Evolutionary conservation across 1,284 basidiomycete species (phyloP), one percentile per base, ranked within the genome.

Genomic region (Tilletia indica): DNA sequence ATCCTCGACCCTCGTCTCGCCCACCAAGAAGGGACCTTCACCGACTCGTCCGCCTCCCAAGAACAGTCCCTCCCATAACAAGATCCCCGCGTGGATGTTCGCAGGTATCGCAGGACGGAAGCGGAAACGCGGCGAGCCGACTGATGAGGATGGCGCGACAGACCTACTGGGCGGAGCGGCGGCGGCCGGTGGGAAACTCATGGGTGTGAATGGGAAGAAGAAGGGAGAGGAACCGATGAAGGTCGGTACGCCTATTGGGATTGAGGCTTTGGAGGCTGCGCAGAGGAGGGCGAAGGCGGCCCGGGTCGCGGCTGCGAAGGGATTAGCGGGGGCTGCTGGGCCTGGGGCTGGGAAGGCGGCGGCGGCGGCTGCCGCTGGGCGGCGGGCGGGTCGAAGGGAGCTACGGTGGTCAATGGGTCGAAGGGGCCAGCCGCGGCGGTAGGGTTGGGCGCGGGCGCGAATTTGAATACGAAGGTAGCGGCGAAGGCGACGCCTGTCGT

Each of bases 1-100:
- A 42, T 25, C 64, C 12, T 19, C 63, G 31, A 31, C 36, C 42
- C 21, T 84, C n/a, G 80, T 85, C 49, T 87, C 87, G 67, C 86
- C 86, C 56, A 89, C 88, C 19, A 91, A 92, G 88, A 91, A 91
- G 51, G 90, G 25, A 31, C 25, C 25, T 0, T 31, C 25, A 0
- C 25, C 25, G 25, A 31, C 25, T 31, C 25, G 25, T 31, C 25
- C 25, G 25, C 25, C 25, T 31, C 25, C 42, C 9, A 45, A 45
- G 42, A 31, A 31, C 4, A 54, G 51, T n/a, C 48, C 48, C 14
- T 14, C 91, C 91, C 6, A 70, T 1, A 36, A 4, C 25, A 63
- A 63, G 8, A 63, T 73, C 34, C 74, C 77, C 25, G 87, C 70
- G 5, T 78, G 76, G 78, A 73, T 76, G 3, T 70, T 73, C 66